Percentiles rank a stretch among this genome's conserved stretches.
phyloP scores from a whole-genome alignment of 805 yeast species.

The Debaryomyces maramus region DNA sequence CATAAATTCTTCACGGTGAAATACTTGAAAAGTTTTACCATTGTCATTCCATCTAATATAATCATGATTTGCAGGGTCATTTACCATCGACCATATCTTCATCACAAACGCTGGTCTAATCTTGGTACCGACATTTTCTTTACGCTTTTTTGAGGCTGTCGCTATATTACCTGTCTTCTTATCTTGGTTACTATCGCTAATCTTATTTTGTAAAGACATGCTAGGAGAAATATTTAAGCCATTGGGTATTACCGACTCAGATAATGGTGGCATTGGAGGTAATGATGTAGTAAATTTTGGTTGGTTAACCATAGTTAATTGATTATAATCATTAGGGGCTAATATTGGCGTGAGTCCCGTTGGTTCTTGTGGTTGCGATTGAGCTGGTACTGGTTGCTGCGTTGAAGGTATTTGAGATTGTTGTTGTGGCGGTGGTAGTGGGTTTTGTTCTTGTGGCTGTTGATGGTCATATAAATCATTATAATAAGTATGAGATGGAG shows the following conservation, averaged over 20 bases:
- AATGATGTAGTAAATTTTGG: conserved; percentile 15
- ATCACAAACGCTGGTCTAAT: conserved; percentile 86
- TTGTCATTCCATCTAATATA: conserved; percentile 83
- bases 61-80: conserved; percentile 67
- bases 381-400: background rate
- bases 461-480: conserved; percentile 8
- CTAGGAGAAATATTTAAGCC: conserved; percentile 18
- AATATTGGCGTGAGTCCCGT: conserved; percentile 2
- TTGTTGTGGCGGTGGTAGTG: background rate
- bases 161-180: background rate
- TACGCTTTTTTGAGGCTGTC: conserved; percentile 22
- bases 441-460: conserved; percentile 3
- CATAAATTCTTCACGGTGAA: conserved; percentile 82
- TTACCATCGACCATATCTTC: conserved; percentile 95
- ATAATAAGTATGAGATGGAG: conserved; percentile 8
- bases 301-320: conserved; percentile 11
- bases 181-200: conserved; percentile 1
- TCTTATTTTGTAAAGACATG: conserved; percentile 10
- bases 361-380: background rate
- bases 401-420: background rate
- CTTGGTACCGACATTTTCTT: conserved; percentile 44
- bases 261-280: conserved; percentile 31
- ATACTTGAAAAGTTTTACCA: conserved; percentile 83
- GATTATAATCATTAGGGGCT: conserved; percentile 5
- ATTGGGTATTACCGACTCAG: conserved; percentile 30